Conservation (phyloP, 2,329 filamentous ascomycete genomes). For the Xenosphaeropsis pyriputrescens region DNA sequence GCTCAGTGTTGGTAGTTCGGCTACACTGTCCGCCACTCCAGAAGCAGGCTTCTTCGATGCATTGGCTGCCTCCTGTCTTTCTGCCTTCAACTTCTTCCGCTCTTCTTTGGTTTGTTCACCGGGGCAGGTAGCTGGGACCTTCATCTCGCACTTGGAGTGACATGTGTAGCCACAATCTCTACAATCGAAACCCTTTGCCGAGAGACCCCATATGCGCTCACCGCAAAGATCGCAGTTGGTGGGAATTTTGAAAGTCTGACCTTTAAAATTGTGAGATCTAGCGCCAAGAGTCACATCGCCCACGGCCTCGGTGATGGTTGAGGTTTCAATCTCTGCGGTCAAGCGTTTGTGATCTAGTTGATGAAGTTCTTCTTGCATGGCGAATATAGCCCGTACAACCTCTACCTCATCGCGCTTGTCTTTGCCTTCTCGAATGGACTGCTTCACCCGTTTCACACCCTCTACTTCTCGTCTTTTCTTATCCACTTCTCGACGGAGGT, state of each 20-base stretch:
- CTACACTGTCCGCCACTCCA: constrained; percentile 27
- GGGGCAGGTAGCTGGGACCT: constrained; percentile 89
- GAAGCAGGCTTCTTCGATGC: constrained; percentile 10
- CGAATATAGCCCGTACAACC: constrained; percentile 70
- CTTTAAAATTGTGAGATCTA: constrained; percentile 93
- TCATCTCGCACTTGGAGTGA: constrained; percentile 98
- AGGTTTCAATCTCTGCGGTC: constrained; percentile 83
- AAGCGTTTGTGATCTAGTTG: constrained; percentile 70
- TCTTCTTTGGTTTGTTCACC: constrained; percentile 91
- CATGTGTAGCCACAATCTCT: constrained; percentile 95
- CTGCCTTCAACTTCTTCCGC: constrained; percentile 81
- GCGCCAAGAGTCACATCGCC: constrained; percentile 87
- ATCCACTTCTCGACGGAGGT: constrained; percentile 71
- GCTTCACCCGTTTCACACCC: constrained; percentile 54
- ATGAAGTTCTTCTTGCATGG: constrained; percentile 72
- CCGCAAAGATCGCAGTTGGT: constrained; percentile 97
- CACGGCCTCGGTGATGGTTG: constrained; percentile 79
- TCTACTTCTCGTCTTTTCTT: constrained; percentile 80
- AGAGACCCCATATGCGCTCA: constrained; percentile 92
- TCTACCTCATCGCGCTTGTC: constrained; percentile 84
- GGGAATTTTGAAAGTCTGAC: constrained; percentile 98
- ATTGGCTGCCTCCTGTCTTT: constrained; percentile 68
- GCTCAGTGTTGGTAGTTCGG: constrained; percentile 54
- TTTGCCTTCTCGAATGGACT: constrained; percentile 65
- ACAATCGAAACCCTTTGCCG: constrained; percentile 92